phyloP scores from a whole-genome alignment of 2,329 filamentous ascomycete species.

The Alternaria triticina region DNA sequence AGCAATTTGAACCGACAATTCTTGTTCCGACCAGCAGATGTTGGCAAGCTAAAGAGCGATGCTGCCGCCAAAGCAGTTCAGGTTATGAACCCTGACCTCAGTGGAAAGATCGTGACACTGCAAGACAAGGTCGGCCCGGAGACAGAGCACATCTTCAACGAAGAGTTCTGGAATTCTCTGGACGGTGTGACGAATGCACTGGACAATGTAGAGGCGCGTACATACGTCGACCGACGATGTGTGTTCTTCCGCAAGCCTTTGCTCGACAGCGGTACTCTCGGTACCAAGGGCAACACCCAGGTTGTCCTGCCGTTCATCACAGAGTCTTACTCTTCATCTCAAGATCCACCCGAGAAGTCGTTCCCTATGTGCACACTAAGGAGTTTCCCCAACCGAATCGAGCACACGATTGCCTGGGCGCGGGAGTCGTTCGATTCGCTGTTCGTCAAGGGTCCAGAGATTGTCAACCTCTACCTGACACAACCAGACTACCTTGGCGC shows the following conservation, averaged over 20 bases:
- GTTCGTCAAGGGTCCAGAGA: conserved; percentile 92
- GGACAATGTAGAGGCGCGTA: conserved; percentile 96
- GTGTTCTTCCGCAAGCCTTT: conserved; percentile 98
- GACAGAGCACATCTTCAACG: conserved; percentile 93
- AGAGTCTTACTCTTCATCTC: conserved; percentile 96
- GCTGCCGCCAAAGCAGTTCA: conserved; percentile 88
- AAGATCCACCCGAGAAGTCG: conserved; percentile 96
- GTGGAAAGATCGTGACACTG: conserved; percentile 82
- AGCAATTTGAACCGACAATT: conserved; percentile 98
- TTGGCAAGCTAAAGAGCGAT: conserved; percentile 96
- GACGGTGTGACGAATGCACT: conserved; percentile 96
- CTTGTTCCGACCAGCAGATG: conserved; percentile 90
- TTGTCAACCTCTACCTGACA: conserved; percentile 90
- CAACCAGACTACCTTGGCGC: conserved; percentile 89
- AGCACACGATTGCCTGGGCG: conserved; percentile 98
- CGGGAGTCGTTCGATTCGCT: conserved; percentile 93
- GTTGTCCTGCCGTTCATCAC: conserved; percentile 90
- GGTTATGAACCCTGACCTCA: conserved; percentile 92
- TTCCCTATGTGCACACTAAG: conserved; percentile 98
- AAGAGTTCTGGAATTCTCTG: conserved; percentile 84
- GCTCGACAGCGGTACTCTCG: conserved; percentile 95
- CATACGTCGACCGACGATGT: conserved; percentile 93
- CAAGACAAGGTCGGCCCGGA: conserved; percentile 91
- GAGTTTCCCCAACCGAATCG: conserved; percentile 97
- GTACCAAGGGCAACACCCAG: conserved; percentile 98